phyloP scores from a whole-genome alignment of 139 green algal species.

The Chlorella sp. region DNA sequence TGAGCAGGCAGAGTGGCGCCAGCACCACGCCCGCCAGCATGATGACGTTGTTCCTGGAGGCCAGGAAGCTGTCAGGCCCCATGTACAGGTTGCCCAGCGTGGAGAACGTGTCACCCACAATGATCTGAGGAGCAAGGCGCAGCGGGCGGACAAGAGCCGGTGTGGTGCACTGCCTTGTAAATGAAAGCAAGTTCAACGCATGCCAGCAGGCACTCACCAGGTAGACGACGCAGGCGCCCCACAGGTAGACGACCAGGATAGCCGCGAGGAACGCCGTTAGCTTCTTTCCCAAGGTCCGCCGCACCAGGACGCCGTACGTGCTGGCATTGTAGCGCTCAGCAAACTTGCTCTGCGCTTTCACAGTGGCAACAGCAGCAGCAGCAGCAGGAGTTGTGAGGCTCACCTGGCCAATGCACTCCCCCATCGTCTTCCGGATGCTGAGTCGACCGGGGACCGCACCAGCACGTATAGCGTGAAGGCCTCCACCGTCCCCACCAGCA shows the following conservation, averaged over 20 bases:
- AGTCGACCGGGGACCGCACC: neutral
- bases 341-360: constrained; percentile 23
- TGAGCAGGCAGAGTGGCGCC: constrained; percentile 56
- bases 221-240: constrained; percentile 59
- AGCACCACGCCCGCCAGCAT: constrained; percentile 20
- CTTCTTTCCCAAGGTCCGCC: constrained; percentile 49
- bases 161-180: no score
- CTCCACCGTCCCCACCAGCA: constrained; percentile 37
- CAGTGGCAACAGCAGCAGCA: neutral
- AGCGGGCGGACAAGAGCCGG: no score
- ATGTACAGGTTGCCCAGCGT: constrained; percentile 28
- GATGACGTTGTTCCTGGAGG: constrained; percentile 31
- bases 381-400: neutral
- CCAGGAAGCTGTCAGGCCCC: constrained; percentile 6
- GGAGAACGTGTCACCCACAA: constrained; percentile 62
- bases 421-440: neutral
- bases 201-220: constrained; percentile 42
- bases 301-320: constrained; percentile 50
- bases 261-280: constrained; percentile 33
- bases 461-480: constrained; percentile 70
- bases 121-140: no score
- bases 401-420: neutral
- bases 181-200: no score
- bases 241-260: constrained; percentile 56
- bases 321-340: constrained; percentile 17